A percentile compares a stretch with the other conserved stretches of the same genome.
These are phyloP conservation scores for Thraustotheca clavata DNA, from an alignment of 352 stramenopile genomes.

Conservation along the genomic window DNA sequence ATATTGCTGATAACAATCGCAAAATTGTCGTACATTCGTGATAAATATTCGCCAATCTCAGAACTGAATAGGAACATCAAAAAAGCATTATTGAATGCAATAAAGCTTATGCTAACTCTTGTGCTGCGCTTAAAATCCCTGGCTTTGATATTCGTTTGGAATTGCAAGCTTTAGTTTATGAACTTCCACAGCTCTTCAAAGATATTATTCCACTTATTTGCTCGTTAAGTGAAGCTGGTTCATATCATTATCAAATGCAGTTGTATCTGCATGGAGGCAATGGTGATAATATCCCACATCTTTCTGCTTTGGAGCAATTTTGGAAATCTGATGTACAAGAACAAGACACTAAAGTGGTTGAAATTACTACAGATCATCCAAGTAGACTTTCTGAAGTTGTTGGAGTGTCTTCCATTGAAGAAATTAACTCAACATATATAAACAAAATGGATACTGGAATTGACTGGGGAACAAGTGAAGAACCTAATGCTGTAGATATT, in stretches of 20 bases:
- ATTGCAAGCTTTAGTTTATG: constrained; percentile 40
- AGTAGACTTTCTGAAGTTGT: too few species aligned
- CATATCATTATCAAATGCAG: constrained; percentile 62
- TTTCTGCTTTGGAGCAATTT: constrained; percentile 47
- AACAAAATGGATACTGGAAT: constrained; percentile 24
- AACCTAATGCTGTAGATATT: constrained; percentile 50
- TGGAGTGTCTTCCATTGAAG: too few species aligned
- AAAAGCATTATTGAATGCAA: constrained; percentile 71
- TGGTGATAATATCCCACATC: constrained; percentile 18
- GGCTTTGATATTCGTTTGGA: constrained; percentile 56
- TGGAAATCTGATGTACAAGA: constrained; percentile 30
- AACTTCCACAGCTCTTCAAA: constrained; percentile 48
- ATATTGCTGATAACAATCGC: constrained; percentile 67
- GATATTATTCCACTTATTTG: constrained; percentile 35
- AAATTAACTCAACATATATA: constrained; percentile 34
- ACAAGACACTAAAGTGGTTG: constrained; percentile 26
- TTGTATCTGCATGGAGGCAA: constrained; percentile 48
- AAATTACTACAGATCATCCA: too few species aligned
- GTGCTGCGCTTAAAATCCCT: constrained; percentile 55
- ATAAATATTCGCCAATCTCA: neutral
- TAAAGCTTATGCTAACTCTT: constrained; percentile 47
- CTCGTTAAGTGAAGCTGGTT: constrained; percentile 34
- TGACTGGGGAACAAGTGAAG: constrained; percentile 59
- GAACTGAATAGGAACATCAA: constrained; percentile 38
- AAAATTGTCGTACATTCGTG: constrained; percentile 46